phyloP scores from a whole-genome alignment of 148 eudicot species.

The Rhododendron williamsianum region DNA sequence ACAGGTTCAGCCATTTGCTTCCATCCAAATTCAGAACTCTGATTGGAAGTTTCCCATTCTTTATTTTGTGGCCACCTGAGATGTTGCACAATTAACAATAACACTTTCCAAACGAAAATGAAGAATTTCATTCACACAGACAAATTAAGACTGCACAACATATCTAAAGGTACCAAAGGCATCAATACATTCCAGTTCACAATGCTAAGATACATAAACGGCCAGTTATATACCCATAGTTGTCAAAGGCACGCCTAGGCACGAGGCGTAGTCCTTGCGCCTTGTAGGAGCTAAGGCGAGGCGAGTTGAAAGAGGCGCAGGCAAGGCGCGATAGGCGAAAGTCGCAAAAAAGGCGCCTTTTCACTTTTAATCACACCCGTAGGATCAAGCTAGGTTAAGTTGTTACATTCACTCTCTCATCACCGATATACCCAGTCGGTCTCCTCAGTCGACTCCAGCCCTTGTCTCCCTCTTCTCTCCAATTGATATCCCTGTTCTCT shows the following conservation, averaged over 20 bases:
- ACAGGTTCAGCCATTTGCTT: constrained; percentile 48
- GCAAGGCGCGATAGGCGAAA: neutral
- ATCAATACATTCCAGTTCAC: neutral
- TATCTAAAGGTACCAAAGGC: neutral
- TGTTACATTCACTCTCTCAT: neutral
- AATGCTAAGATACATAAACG: neutral
- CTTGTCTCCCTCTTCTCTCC: neutral
- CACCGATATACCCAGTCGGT: neutral
- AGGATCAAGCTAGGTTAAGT: neutral
- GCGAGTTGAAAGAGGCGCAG: neutral
- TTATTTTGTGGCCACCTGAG: constrained; percentile 30
- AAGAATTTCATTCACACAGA: neutral
- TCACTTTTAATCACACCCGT: neutral
- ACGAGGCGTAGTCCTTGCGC: neutral
- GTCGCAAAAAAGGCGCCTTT: neutral
- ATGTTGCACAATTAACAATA: neutral
- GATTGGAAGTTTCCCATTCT: constrained; percentile 31
- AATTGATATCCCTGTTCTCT: neutral
- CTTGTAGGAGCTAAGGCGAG: neutral
- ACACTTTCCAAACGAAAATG: neutral
- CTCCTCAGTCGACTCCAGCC: too few species aligned
- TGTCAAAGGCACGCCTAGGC: neutral
- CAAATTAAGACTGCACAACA: neutral
- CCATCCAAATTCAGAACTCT: constrained; percentile 39
- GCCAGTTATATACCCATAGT: neutral